Evolutionary conservation across 192 early-diverging fungal genomes (phyloP), one percentile per base, ranked within the genome.

Genomic region (Linnemannia exigua): DNA sequence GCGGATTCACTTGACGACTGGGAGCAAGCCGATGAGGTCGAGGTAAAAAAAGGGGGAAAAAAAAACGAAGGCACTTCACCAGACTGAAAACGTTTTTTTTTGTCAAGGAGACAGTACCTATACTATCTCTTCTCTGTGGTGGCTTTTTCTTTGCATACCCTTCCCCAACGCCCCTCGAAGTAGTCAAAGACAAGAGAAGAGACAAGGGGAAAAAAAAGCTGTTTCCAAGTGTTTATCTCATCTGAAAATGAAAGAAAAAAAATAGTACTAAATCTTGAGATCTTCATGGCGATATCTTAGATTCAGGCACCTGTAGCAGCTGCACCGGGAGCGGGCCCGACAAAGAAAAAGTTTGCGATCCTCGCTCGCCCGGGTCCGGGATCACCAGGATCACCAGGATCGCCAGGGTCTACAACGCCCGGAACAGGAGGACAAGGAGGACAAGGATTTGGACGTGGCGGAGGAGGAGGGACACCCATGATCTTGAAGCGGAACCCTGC

Each of bases 1-100:
- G 54, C 81, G 9, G 81, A 78, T n/a, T 71, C 75, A 83, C 69
- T 61, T 50, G 81, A 83, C 52, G 81, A 83, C 66, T 83, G 81
- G 81, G 81, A 83, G 33, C 70, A 84, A 78, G 82, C 77, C 4
- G 77, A 70, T 44, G 77, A 79, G 33, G 22, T 33, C 16, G 77
- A 79, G 17, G 77, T 79, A 79, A 68, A 17, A 28, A 35, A n/a
- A n/a, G n/a, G n/a, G n/a, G n/a, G 41, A 44, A 3, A 44, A 3
- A 6, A 44, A 44, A 44, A 44, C 41, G n/a, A n/a, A n/a, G n/a
- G n/a, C n/a, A n/a, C n/a, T n/a, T n/a, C n/a, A n/a, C n/a, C n/a
- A n/a, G n/a, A n/a, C n/a, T n/a, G n/a, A n/a, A n/a, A n/a, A n/a
- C n/a, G n/a, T n/a, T n/a, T n/a, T n/a, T n/a, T n/a, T n/a, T n/a